Base-by-base conservation (phyloP, 306 rosid species). In the Alnus rubra region DNA sequence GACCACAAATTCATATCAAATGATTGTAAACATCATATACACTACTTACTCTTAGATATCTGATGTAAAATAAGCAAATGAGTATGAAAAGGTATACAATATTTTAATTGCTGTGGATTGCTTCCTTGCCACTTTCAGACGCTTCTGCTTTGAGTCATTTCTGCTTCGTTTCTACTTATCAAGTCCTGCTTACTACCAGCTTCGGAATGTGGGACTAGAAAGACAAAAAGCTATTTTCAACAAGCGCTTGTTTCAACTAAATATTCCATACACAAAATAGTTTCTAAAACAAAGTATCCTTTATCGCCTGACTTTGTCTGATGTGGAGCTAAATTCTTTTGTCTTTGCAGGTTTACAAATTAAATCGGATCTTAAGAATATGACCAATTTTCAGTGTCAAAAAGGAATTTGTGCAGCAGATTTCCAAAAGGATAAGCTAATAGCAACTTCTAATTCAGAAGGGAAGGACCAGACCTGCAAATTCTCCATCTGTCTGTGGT, bases 301-400 rank as follows among this genome's bases (percentile, higher is more conserved):
- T 71, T 70, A 67, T 68, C 15, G 69, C 16, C 2, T 74, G 49
- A 58, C 1, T 78, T 71, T 70, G 31, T 79, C 16, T 76, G 44
- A 48, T 49, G 73, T 50, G 60, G 69, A 48, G 12, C 23, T 39
- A 60, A 71, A 14, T 76, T 56, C 33, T 14, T 30, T 65, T 64
- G 35, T 10, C 35, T 73, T 73, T 82, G 72, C 87, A 94, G 98
- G 98, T 89, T 84, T 92, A 91, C 82, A 92, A 92, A 81, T 82
- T 92, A 78, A 88, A 74, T 74, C 88, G 98, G 63, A 92, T 94
- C 78, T 86, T 94, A 74, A 88, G 98, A 88, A 81, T 92, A 78
- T 91, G 81, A 89, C 76, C 64, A 72, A 51, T 18, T 42, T 68
- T 68, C 48, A 47, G 15, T 67, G 47, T 51, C 63, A 5, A 37